phyloP scores from a whole-genome alignment of 2,329 filamentous ascomycete genomes.

The Phyllosticta citribraziliensis region DNA sequence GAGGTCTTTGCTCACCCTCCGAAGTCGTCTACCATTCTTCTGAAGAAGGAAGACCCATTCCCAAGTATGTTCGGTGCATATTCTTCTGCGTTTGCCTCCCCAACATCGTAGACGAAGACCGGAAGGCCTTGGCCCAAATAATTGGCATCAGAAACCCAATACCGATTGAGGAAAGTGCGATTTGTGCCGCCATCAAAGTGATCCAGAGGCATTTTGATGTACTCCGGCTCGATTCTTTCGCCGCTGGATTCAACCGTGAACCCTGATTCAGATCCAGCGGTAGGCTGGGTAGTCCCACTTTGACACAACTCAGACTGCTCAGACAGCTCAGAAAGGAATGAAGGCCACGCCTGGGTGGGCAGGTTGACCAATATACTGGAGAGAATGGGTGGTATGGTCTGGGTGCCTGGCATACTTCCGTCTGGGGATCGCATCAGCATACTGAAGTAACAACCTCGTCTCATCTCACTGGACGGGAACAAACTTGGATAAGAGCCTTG shows the following conservation, averaged over 20 bases:
- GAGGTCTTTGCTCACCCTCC: not conserved
- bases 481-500: no score
- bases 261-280: no score
- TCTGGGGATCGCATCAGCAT: no score
- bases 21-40: not conserved
- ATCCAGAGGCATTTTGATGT: conserved; percentile 26
- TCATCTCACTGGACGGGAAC: no score
- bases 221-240: conserved; percentile 17
- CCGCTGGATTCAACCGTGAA: not conserved
- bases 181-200: conserved; percentile 22
- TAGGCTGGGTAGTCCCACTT: no score
- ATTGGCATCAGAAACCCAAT: conserved; percentile 24
- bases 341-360: no score
- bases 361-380: no score
- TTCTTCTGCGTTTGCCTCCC: conserved; percentile 22
- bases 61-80: not conserved
- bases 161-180: conserved; percentile 27
- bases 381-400: no score
- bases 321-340: no score
- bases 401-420: no score
- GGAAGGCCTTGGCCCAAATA: conserved; percentile 27
- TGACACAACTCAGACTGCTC: no score
- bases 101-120: conserved; percentile 30
- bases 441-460: no score
- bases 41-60: not conserved